These are phyloP conservation scores for Colletotrichum cereale DNA, from an alignment of 2,329 filamentous ascomycete genomes.

Conservation along the genomic window DNA sequence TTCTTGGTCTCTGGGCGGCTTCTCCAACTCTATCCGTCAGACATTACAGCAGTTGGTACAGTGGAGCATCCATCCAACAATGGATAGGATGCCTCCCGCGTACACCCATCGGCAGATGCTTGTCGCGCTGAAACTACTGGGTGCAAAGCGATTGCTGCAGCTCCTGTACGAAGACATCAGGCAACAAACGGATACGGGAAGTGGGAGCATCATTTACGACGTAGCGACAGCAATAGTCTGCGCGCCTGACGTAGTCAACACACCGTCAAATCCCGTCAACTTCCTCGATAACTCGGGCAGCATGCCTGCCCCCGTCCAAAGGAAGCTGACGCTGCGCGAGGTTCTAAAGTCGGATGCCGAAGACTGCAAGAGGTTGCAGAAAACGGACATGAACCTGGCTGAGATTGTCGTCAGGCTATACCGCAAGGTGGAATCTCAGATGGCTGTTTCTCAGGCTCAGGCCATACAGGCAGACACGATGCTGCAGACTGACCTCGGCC, in stretches of 20 bases:
- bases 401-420: constrained; percentile 74
- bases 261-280: constrained; percentile 50
- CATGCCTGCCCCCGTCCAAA: constrained; percentile 55
- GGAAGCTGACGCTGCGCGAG: constrained; percentile 68
- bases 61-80: constrained; percentile 72
- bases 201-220: constrained; percentile 74
- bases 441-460: constrained; percentile 55
- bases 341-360: constrained; percentile 70
- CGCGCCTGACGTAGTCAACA: constrained; percentile 69
- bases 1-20: constrained; percentile 72
- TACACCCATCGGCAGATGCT: constrained; percentile 82
- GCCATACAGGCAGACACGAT: constrained; percentile 55
- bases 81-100: constrained; percentile 69
- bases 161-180: constrained; percentile 77
- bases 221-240: constrained; percentile 78
- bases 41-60: constrained; percentile 73
- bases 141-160: constrained; percentile 70
- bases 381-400: constrained; percentile 67
- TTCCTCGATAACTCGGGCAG: constrained; percentile 53
- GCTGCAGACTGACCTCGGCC: constrained; percentile 57
- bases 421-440: constrained; percentile 74
- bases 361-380: constrained; percentile 67
- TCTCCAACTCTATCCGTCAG: constrained; percentile 69
- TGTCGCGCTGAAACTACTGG: constrained; percentile 70
- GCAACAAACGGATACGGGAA: constrained; percentile 69